Conservation (phyloP, 306 rosid genomes). For the Medicago ruthenica region DNA sequence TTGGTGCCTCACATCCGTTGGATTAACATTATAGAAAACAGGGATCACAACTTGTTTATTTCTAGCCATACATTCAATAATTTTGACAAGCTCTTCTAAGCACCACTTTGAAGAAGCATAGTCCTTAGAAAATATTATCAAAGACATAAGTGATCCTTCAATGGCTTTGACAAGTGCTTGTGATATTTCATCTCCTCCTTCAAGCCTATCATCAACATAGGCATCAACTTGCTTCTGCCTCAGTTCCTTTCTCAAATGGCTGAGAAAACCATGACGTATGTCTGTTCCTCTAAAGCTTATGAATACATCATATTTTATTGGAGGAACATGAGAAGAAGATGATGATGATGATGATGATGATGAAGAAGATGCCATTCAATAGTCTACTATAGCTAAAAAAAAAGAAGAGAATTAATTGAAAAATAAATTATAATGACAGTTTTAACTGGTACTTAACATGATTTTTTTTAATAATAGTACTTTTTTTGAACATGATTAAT, state of each 20-base stretch:
- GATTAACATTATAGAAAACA: conserved; percentile 37
- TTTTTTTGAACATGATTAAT: too few relatives aligned
- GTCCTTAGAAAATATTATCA: conserved; percentile 33
- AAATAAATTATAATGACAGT: too few relatives aligned
- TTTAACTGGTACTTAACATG: too few relatives aligned
- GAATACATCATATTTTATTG: conserved; percentile 27
- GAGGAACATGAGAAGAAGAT: conserved; percentile 2
- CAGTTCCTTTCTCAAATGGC: conserved; percentile 32
- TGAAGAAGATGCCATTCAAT: not conserved
- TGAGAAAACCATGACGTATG: conserved; percentile 16
- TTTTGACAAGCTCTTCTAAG: conserved; percentile 39
- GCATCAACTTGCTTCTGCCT: conserved; percentile 34
- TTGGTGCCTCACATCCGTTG: conserved; percentile 36
- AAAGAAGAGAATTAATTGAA: too few relatives aligned
- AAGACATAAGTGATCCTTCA: conserved; percentile 37
- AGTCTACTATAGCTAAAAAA: not conserved
- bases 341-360: conserved; percentile 19
- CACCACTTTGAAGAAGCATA: conserved; percentile 34
- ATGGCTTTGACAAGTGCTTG: conserved; percentile 36
- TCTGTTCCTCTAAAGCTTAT: conserved; percentile 39
- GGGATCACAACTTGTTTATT: conserved; percentile 31
- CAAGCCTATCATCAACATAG: conserved; percentile 29
- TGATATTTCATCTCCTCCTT: conserved; percentile 36
- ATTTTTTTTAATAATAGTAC: too few relatives aligned
- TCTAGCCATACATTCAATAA: conserved; percentile 35